phyloP scores from a whole-genome alignment of 305 asterid species.

The Fraxinus sp. region DNA sequence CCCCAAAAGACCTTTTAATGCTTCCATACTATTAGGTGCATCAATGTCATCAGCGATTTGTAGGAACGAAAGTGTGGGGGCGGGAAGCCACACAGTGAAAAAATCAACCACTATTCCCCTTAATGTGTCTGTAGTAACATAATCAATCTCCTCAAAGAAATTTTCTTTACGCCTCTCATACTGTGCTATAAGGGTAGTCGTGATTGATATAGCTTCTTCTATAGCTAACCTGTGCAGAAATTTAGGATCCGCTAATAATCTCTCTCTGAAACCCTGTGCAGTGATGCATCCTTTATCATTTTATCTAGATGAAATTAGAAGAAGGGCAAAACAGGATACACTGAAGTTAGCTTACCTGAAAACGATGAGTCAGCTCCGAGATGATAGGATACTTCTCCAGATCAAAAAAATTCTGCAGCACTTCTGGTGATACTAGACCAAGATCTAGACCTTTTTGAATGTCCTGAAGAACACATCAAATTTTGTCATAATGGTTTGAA shows the following conservation, averaged over 20 bases:
- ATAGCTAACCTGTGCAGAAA: slow-evolving; percentile 84
- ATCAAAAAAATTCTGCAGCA: slow-evolving; percentile 85
- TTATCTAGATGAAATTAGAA: background rate
- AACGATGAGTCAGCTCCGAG: slow-evolving; percentile 64
- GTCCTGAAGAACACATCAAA: slow-evolving; percentile 52
- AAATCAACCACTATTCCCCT: slow-evolving; percentile 89
- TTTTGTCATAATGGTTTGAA: slow-evolving; percentile 25
- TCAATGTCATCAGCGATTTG: slow-evolving; percentile 41
- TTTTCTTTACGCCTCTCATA: slow-evolving; percentile 77
- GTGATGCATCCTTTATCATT: background rate
- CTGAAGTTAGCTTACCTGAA: slow-evolving; percentile 58
- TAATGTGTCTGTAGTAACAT: slow-evolving; percentile 71
- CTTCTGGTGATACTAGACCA: slow-evolving; percentile 93
- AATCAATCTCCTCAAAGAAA: slow-evolving; percentile 82
- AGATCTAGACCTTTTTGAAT: slow-evolving; percentile 91
- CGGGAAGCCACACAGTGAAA: slow-evolving; percentile 98
- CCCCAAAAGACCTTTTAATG: slow-evolving; percentile 75
- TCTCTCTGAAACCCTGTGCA: slow-evolving; percentile 92
- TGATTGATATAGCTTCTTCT: slow-evolving; percentile 86
- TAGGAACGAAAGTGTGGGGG: slow-evolving; percentile 88
- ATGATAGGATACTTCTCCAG: slow-evolving; percentile 79
- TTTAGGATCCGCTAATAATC: slow-evolving; percentile 93
- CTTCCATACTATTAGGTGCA: slow-evolving; percentile 60
- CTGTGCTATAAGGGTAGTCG: slow-evolving; percentile 84
- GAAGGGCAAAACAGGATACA: slow-evolving; percentile 7